phyloP scores from a whole-genome alignment of 1,139 yeast genomes.

The Spathaspora jeffriesii region DNA sequence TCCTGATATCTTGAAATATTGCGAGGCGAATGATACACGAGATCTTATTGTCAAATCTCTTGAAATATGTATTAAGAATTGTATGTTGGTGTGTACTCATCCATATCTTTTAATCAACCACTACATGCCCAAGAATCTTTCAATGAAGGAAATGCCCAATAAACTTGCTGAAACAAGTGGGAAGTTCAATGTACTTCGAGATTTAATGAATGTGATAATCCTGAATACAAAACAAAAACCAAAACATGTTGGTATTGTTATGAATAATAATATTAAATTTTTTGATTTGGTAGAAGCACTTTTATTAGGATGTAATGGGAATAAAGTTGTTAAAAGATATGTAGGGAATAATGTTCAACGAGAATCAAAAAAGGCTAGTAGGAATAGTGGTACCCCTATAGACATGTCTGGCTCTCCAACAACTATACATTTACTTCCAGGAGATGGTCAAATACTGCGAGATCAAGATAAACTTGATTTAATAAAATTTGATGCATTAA shows the following conservation, averaged over 20 bases:
- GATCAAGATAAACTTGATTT: constrained; percentile 22
- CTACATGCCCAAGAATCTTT: constrained; percentile 80
- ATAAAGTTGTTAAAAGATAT: constrained; percentile 57
- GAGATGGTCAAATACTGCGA: constrained; percentile 35
- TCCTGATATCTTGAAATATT: constrained; percentile 84
- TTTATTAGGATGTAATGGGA: constrained; percentile 66
- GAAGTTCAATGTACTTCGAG: constrained; percentile 71
- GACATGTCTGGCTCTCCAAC: constrained; percentile 16
- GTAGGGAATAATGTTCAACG: constrained; percentile 54
- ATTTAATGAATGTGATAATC: constrained; percentile 49
- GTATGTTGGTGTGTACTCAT: constrained; percentile 82
- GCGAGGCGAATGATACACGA: constrained; percentile 62
- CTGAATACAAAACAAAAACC: constrained; percentile 37
- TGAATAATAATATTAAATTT: constrained; percentile 41
- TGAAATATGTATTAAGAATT: constrained; percentile 71
- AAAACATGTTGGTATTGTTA: constrained; percentile 37
- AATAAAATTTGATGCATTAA: constrained; percentile 57
- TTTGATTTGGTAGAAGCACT: constrained; percentile 81
- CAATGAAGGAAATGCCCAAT: constrained; percentile 74
- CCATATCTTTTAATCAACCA: constrained; percentile 86
- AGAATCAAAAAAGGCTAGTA: constrained; percentile 31
- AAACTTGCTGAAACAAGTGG: constrained; percentile 84
- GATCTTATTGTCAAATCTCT: constrained; percentile 68
- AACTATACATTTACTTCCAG: constrained; percentile 45
- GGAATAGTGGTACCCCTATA: constrained; percentile 12